Evolutionary conservation across 2,329 filamentous ascomycete species (phyloP).

Genomic region (Seiridium unicorne): DNA sequence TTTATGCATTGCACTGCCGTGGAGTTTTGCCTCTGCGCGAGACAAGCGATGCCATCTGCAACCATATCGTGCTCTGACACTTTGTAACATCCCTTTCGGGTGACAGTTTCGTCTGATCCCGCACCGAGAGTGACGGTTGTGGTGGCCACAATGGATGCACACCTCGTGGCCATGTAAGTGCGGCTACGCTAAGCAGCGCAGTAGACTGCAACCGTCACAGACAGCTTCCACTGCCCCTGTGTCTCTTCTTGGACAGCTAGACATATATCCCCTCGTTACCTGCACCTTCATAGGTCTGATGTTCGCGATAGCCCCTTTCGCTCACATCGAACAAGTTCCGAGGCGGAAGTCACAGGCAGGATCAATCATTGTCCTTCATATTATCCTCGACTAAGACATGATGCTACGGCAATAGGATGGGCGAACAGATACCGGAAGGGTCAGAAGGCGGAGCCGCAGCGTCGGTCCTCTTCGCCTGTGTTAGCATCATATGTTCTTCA

Average conservation of each 20-base stretch:
- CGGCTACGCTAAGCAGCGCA: not conserved
- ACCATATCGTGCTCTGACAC: not conserved
- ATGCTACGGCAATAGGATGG: constrained; percentile 9
- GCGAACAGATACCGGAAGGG: constrained; percentile 15
- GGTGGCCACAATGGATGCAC: not conserved
- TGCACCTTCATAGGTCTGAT: too few species aligned
- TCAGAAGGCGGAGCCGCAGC: constrained; percentile 15
- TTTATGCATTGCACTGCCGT: not conserved
- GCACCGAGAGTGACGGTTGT: not conserved
- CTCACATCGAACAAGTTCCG: not conserved
- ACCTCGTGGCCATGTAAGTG: not conserved
- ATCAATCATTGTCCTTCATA: not conserved
- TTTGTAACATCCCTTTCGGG: not conserved
- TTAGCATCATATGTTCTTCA: constrained; percentile 11
- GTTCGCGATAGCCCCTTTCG: too few species aligned
- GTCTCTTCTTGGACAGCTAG: not conserved
- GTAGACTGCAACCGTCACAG: not conserved
- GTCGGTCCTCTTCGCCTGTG: constrained; percentile 10
- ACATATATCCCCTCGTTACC: not conserved
- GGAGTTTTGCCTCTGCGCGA: not conserved
- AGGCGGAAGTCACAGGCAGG: not conserved
- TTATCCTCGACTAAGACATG: not conserved
- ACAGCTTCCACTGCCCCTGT: not conserved
- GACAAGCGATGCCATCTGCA: not conserved
- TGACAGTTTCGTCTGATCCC: not conserved